phyloP scores from a whole-genome alignment of 1,284 basidiomycete species.

The Wallemia ichthyophaga region DNA sequence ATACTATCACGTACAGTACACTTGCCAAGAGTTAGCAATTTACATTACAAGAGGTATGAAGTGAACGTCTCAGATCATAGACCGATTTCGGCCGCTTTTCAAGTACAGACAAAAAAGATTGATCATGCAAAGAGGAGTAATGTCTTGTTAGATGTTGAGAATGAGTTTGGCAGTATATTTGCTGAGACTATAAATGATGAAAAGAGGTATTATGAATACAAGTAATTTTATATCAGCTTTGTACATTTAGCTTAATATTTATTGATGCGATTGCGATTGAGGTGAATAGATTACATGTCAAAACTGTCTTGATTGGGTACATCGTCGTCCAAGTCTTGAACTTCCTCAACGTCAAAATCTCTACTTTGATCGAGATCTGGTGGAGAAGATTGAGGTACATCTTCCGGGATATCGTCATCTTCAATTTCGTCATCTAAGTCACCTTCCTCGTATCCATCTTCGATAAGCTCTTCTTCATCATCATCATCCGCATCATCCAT shows the following conservation, averaged over 20 bases:
- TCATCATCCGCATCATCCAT: not conserved
- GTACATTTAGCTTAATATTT: too few relatives aligned
- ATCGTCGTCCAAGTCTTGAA: not conserved
- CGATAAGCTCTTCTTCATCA: not conserved
- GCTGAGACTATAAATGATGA: not conserved
- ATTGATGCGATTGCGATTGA: too few relatives aligned
- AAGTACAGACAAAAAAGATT: conserved; percentile 38
- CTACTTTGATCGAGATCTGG: not conserved
- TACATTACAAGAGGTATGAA: conserved; percentile 50
- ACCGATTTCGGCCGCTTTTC: conserved; percentile 51
- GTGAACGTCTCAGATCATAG: conserved; percentile 56
- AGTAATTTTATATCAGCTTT: not conserved
- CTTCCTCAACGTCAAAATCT: not conserved
- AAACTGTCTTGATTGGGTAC: not conserved
- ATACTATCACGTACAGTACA: conserved; percentile 47
- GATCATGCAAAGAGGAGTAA: conserved; percentile 25
- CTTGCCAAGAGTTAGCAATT: conserved; percentile 25
- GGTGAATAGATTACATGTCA: too few relatives aligned
- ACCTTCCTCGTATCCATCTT: not conserved
- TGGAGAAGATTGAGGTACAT: not conserved
- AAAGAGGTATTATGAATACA: not conserved
- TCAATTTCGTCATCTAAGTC: not conserved
- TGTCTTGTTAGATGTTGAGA: conserved; percentile 26
- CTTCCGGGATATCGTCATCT: not conserved
- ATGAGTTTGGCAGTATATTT: conserved; percentile 21